Base-by-base conservation (phyloP, 2,329 filamentous ascomycete species). In the Cladophialophora exuberans region DNA sequence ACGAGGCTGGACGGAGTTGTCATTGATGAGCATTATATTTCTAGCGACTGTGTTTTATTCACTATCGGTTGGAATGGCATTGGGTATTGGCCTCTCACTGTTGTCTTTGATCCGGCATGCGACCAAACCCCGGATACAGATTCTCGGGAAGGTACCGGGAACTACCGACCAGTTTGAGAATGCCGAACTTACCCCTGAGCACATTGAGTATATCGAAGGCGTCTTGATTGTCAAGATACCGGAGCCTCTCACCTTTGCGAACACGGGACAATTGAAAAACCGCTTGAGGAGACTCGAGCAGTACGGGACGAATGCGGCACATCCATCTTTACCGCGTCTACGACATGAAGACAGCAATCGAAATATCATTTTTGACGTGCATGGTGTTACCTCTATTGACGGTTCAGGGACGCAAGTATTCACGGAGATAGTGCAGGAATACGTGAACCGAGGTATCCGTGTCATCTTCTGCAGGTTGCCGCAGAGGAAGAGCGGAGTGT, bases 161-260 rank as follows among this genome's bases (percentile, higher is more conserved):
- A 95, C 89, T 0, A 71, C 71, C 0, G 83, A 88, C 61, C 84
- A 84, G 4, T 97, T 96, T 66, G 89, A 93, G 61, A 96, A 95
- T 65, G 91, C 92, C 1, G 92, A 87, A 65, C 66, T 86, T 0
- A 83, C 88, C 52, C 82, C 86, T 0, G 84, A 87, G 39, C 80
- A 82, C 23, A 79, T 97, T 2, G 93, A 97, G 69, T 92, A 96
- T 65, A 82, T 97, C 49, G 92, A 97, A 62, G 90, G 93, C 13
- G 95, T 89, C 57, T 77, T 99, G 7, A 96, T 99, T 57, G 90
- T 97, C 66, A 97, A 97, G 77, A 97, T 99, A 52, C 93, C 94
- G 0, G 94, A 99, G 69, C 94, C 94, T 0, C 77, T 99, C 46
- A 97, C 93, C 0, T 99, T 99, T 70, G 93, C 93, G 67, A 99